These are phyloP conservation scores for Monosporozyma siamensis DNA, from an alignment of 805 yeast species.

Conservation along the genomic window DNA sequence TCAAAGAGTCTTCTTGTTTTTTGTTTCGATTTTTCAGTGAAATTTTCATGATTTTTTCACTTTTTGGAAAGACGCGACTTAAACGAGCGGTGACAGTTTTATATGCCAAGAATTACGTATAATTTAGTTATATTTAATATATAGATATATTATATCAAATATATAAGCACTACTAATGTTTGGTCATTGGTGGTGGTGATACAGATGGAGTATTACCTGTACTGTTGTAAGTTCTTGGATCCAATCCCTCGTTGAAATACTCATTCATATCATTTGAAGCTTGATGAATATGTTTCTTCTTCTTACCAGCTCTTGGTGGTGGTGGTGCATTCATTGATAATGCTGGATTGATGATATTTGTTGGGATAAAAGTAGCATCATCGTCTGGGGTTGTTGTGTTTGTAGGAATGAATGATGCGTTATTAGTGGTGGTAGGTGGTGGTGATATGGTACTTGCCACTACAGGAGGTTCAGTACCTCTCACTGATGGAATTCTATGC, in stretches of 20 bases:
- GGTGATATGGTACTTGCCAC: no score
- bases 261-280: constrained; percentile 16
- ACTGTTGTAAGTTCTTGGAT: constrained; percentile 5
- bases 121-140: not conserved
- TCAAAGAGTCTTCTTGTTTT: no score
- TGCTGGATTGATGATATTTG: not conserved
- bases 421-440: no score
- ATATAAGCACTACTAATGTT: not conserved
- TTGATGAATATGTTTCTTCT: constrained; percentile 8
- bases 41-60: no score
- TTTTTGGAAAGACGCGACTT: no score
- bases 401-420: no score
- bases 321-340: not conserved
- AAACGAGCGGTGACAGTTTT: no score
- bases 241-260: constrained; percentile 29
- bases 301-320: constrained; percentile 13
- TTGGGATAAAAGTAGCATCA: constrained; percentile 11
- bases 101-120: not conserved
- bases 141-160: not conserved
- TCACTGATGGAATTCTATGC: constrained; percentile 65
- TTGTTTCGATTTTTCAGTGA: not conserved
- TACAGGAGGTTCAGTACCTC: no score
- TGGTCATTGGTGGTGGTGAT: constrained; percentile 10
- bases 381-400: no score
- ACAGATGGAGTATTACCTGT: not conserved